Evolutionary conservation across 2,329 filamentous ascomycete genomes (phyloP).

Genomic region (Alternaria triticimaculans): DNA sequence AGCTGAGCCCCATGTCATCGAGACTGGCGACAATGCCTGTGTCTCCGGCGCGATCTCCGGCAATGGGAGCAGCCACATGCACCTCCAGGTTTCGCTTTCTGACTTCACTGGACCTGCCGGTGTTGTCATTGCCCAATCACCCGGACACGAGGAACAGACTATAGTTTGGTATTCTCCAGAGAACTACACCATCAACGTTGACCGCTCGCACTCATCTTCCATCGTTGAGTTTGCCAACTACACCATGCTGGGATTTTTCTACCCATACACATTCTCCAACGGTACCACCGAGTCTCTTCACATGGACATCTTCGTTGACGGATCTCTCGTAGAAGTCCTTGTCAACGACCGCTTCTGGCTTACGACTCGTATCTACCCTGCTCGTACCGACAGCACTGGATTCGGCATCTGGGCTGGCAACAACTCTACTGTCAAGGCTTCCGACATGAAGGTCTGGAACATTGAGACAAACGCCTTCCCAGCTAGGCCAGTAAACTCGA

Average conservation of each 20-base stretch:
- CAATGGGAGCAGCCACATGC: slow-evolving; percentile 48
- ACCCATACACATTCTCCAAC: slow-evolving; percentile 51
- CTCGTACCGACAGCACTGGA: slow-evolving; percentile 51
- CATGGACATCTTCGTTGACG: slow-evolving; percentile 57
- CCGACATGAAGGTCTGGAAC: slow-evolving; percentile 50
- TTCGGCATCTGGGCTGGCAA: slow-evolving; percentile 52
- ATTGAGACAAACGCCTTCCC: slow-evolving; percentile 51
- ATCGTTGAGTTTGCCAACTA: slow-evolving; percentile 53
- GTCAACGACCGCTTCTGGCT: slow-evolving; percentile 53
- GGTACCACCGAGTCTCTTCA: slow-evolving; percentile 49
- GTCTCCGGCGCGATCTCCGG: slow-evolving; percentile 32
- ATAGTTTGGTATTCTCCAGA: slow-evolving; percentile 54
- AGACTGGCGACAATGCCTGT: slow-evolving; percentile 20
- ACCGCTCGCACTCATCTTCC: slow-evolving; percentile 52
- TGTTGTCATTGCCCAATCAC: slow-evolving; percentile 52
- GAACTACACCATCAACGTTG: slow-evolving; percentile 56
- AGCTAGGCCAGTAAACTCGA: slow-evolving; percentile 50
- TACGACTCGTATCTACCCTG: slow-evolving; percentile 56
- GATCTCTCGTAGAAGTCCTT: slow-evolving; percentile 56
- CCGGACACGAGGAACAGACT: slow-evolving; percentile 54
- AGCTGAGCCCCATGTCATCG: slow-evolving; percentile 30
- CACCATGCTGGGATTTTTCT: slow-evolving; percentile 56
- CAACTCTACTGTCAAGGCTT: slow-evolving; percentile 46
- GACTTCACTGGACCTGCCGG: slow-evolving; percentile 51
- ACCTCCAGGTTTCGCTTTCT: slow-evolving; percentile 50